Base-by-base conservation (phyloP, 2,329 filamentous ascomycete species). In the Aspergillus tubingensis region DNA sequence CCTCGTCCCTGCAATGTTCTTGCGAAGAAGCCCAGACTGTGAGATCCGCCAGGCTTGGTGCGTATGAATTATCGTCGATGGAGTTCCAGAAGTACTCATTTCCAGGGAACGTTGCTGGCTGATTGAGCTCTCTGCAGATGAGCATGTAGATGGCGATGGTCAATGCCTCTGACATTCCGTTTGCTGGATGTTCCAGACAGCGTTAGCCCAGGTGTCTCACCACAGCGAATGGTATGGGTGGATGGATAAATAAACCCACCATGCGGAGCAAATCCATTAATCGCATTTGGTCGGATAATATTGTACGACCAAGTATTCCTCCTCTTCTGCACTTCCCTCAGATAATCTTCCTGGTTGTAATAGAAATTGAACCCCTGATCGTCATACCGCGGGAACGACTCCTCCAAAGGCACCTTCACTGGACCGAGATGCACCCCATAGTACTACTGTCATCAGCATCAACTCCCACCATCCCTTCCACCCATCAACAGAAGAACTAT, bases 361-460 rank as follows among this genome's bases (percentile, higher is more conserved):
- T 69, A 68, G 60, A 69, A 69, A 47, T 67, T 69, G 15, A 62
- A 59, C 2, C 61, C 65, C 7, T 62, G 43, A 5, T 67, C 67
- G 1, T 67, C 62, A 10, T 68, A 68, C 2, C 68, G 60, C 4
- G 67, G 63, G 38, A 61, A 57, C 2, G 47, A 44, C 38, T 74
- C 72, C 1, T 63, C 64, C 5, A 65, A 55, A 0, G 72, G 72
- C 3, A 62, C 56, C 25, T 62, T 63, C 1, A 69, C 62, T 3
- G 68, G 70, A 0, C 70, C 68, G 2, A 72, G 57, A 41, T 75
- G 72, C 3, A 71, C 61, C 17, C 65, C 69, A 41, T 75, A 75
- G 50, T 74, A 64, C 65, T 68, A 30, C 13, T 8, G 3, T 15
- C 13, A 0, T 25, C 4, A 48, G 44, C 47, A 30, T 49, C 13